Conservation (phyloP, 306 rosid species). For the Alnus glutinosa region DNA sequence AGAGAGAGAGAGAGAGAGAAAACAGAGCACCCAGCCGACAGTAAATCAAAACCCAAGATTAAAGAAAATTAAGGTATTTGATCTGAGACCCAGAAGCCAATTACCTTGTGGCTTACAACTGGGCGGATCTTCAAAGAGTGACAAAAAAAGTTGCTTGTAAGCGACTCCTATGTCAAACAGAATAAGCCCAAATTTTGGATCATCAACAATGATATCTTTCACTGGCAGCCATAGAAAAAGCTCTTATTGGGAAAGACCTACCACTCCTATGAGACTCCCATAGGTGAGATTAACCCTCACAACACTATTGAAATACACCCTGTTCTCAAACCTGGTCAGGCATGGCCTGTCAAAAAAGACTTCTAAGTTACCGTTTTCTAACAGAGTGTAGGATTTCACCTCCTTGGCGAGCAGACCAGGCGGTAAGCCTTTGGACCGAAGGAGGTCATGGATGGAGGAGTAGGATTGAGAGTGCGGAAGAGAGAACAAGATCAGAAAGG, state of each 20-base stretch:
- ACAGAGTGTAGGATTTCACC: slow-evolving; percentile 64
- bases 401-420: slow-evolving; percentile 80
- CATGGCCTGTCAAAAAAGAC: slow-evolving; percentile 79
- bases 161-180: slow-evolving; percentile 89
- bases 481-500: slow-evolving; percentile 28
- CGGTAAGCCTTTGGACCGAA: slow-evolving; percentile 76
- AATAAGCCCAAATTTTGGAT: slow-evolving; percentile 75
- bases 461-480: slow-evolving; percentile 27
- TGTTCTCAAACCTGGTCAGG: slow-evolving; percentile 70
- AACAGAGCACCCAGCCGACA: slow-evolving; percentile 7
- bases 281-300: slow-evolving; percentile 79
- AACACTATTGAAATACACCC: slow-evolving; percentile 67
- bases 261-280: slow-evolving; percentile 78
- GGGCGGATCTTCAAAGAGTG: slow-evolving; percentile 94
- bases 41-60: background rate
- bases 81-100: background rate
- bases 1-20: background rate
- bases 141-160: slow-evolving; percentile 72
- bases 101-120: slow-evolving; percentile 69
- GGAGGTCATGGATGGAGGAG: slow-evolving; percentile 70
- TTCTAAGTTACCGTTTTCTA: slow-evolving; percentile 59
- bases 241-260: slow-evolving; percentile 83
- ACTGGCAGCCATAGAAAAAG: slow-evolving; percentile 86
- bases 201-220: slow-evolving; percentile 78
- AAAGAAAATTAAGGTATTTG: slow-evolving; percentile 11